Base-by-base conservation (phyloP, 129 eudicot species). In the Pseudognaphalium luteoalbum region DNA sequence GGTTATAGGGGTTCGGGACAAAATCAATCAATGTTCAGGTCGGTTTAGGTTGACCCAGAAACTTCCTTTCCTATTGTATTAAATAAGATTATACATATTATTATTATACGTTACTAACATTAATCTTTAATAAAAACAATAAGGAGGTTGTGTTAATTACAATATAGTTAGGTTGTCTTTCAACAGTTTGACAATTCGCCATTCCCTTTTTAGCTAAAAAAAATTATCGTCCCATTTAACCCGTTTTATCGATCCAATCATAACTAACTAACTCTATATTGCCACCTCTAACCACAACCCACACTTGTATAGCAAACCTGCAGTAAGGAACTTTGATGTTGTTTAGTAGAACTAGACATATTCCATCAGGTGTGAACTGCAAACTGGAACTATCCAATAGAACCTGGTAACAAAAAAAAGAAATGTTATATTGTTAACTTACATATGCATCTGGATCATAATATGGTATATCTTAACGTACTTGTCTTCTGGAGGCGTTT, bases 281-380 rank as follows among this genome's bases (percentile, higher is more conserved):
- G 66, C 3, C 66, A 67, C 71, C 71, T 21, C 16, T 1, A 34
- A 37, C 12, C 15, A 21, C 8, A 19, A 72, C 11, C 35, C 35
- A 73, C 44, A 8, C 62, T 59, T 74, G 70, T 33, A 30, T 39
- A 61, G 44, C 56, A 19, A 74, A 94, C 99, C 96, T 91, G 88
- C 99, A 94, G 77, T 74, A 80, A 75, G 99, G 96, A 50, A 84
- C 81, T 83, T 78, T 87, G 42, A 94, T 80, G 73, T 76, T 64
- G 81, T 87, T 88, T 30, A 83, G 79, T 52, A 94, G 54, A 73
- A 91, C 96, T 76, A 91, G 90, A 19, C 71, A 78, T 33, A 74
- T 73, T 11, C 87, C 96, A 86, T 91, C 89, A 68, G 99, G 97
- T 41, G 97, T 84, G 19, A 94, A 76, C 86, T 94, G 97, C 72